These are phyloP conservation scores for Zelopaecilomyces penicillatus DNA, from an alignment of 2,329 filamentous ascomycete genomes.

Conservation along the genomic window DNA sequence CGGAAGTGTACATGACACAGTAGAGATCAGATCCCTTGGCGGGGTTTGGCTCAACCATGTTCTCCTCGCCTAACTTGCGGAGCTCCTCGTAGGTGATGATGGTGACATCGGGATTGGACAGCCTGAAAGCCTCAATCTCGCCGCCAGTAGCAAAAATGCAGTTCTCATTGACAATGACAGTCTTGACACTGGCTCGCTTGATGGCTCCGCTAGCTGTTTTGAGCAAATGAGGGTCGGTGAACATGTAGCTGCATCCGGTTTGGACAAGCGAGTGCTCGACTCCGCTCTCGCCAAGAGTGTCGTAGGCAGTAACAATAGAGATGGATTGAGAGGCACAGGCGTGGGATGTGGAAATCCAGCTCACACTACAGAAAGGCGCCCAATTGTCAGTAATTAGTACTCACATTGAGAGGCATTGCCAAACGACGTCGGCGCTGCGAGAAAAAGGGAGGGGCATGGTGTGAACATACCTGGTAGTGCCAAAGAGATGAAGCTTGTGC, in stretches of 20 bases:
- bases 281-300: constrained; percentile 78
- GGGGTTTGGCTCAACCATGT: constrained; percentile 61
- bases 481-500: constrained; percentile 73
- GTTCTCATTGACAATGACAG: constrained; percentile 55
- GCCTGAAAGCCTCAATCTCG: constrained; percentile 48
- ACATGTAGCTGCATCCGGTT: constrained; percentile 74
- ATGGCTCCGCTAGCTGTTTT: constrained; percentile 50
- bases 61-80: constrained; percentile 51
- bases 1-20: constrained; percentile 82
- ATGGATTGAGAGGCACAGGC: constrained; percentile 74
- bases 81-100: constrained; percentile 49
- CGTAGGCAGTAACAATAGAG: constrained; percentile 89
- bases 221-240: constrained; percentile 72
- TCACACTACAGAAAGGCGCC: constrained; percentile 40
- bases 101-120: constrained; percentile 44
- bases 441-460: constrained; percentile 1
- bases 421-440: background rate
- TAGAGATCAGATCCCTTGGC: constrained; percentile 70
- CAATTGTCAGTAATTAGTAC: background rate
- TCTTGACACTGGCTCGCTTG: constrained; percentile 47
- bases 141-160: constrained; percentile 41
- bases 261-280: constrained; percentile 80
- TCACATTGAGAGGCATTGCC: background rate
- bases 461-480: constrained; percentile 60
- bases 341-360: constrained; percentile 81